These are phyloP conservation scores for Lactarius deliciosus DNA, from an alignment of 768 basidiomycete species.

Conservation along the genomic window DNA sequence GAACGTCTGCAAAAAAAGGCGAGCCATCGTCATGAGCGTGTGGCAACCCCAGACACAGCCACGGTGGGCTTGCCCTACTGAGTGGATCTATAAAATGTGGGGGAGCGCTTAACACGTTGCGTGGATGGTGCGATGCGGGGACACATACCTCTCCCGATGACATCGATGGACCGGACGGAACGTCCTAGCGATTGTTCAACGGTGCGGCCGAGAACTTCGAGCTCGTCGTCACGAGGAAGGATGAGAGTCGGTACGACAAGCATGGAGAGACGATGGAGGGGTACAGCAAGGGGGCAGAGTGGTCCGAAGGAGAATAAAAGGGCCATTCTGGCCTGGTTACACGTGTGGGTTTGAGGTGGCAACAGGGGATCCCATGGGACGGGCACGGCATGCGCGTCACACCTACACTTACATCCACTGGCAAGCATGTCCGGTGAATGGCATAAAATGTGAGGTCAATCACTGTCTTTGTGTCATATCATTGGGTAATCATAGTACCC, in stretches of 20 bases:
- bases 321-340: not conserved
- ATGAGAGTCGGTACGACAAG: constrained; percentile 16
- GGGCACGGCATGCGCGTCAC: not conserved
- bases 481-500: not conserved
- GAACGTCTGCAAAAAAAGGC: constrained; percentile 27
- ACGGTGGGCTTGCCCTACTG: constrained; percentile 18
- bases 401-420: not conserved
- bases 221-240: constrained; percentile 25
- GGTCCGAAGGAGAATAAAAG: not conserved
- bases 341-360: not conserved
- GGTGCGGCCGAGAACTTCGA: constrained; percentile 30
- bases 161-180: constrained; percentile 31
- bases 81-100: constrained; percentile 15
- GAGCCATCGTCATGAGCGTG: constrained; percentile 17
- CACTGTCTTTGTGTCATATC: not conserved
- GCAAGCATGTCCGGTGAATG: constrained; percentile 39
- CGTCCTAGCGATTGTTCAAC: constrained; percentile 26
- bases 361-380: not conserved
- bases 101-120: not conserved
- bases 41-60: constrained; percentile 5
- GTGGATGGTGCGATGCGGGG: not conserved
- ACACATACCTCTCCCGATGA: constrained; percentile 31
- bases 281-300: constrained; percentile 13
- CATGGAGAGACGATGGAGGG: constrained; percentile 8
- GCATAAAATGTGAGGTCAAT: constrained; percentile 53